A percentile compares a stretch with the other conserved stretches of the same genome.
phyloP scores from a whole-genome alignment of 495 filamentous ascomycete genomes.

The Penicillium crystallinum region DNA sequence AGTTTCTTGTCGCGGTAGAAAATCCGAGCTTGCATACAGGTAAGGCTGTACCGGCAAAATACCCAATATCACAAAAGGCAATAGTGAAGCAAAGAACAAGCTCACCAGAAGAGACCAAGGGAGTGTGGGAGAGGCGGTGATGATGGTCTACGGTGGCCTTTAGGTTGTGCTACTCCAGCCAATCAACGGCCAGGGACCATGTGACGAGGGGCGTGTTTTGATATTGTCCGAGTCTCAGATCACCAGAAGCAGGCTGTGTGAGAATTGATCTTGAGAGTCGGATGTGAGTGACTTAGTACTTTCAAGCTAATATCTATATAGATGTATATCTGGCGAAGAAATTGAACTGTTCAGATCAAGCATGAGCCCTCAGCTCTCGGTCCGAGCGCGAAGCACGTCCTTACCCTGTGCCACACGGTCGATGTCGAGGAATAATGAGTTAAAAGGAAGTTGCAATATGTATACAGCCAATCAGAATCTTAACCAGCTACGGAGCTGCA shows the following conservation, averaged over 20 bases:
- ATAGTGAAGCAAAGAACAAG: conserved; percentile 2
- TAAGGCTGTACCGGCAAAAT: not conserved
- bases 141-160: conserved; percentile 41
- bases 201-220: conserved; percentile 7
- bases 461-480: not conserved
- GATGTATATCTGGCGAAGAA: not conserved
- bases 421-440: not conserved
- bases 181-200: conserved; percentile 30
- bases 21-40: not conserved
- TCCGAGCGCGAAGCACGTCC: not conserved
- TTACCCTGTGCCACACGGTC: not conserved
- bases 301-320: not conserved
- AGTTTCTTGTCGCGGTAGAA: conserved; percentile 11
- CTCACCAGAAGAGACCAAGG: conserved; percentile 9
- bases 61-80: conserved; percentile 1
- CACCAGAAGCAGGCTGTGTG: not conserved
- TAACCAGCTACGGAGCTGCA: not conserved
- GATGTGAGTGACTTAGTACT: not conserved
- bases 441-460: not conserved
- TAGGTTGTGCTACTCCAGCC: conserved; percentile 30
- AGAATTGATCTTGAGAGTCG: not conserved
- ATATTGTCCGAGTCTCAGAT: not conserved
- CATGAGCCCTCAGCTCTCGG: not conserved
- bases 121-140: conserved; percentile 25
- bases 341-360: not conserved